Evolutionary conservation across 441 rosid species (phyloP).

Genomic region (Erysimum pusillum): DNA sequence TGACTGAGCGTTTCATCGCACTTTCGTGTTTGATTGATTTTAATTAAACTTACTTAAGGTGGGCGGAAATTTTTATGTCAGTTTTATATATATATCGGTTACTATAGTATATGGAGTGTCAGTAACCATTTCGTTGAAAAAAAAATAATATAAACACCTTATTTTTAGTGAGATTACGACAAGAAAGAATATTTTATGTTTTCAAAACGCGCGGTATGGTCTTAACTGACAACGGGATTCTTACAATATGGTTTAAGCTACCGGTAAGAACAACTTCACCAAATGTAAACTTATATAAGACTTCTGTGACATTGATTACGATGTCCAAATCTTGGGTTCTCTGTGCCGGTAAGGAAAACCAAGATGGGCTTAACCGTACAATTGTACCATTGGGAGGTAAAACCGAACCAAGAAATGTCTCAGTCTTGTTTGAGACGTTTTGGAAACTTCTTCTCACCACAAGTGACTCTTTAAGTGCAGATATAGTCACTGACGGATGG

Average conservation of each 20-base stretch:
- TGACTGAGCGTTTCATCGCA: too few species aligned
- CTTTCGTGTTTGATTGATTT: too few species aligned
- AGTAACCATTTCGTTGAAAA: too few species aligned
- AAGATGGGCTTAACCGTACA: constrained; percentile 64
- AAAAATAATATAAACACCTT: neutral
- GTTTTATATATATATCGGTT: too few species aligned
- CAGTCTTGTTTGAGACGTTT: constrained; percentile 63
- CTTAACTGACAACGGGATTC: constrained; percentile 71
- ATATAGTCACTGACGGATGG: constrained; percentile 80
- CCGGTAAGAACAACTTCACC: constrained; percentile 83
- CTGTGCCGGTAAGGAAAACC: constrained; percentile 68
- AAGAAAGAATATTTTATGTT: neutral
- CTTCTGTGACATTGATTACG: constrained; percentile 56
- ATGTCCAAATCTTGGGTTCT: constrained; percentile 63
- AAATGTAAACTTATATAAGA: constrained; percentile 59
- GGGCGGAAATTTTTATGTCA: too few species aligned
- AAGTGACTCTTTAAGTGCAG: constrained; percentile 56
- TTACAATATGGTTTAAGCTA: constrained; percentile 69
- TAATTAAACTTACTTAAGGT: too few species aligned
- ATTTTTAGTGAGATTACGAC: neutral
- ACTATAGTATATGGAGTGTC: too few species aligned
- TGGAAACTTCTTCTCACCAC: constrained; percentile 63
- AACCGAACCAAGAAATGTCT: constrained; percentile 63
- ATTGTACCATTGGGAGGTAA: constrained; percentile 73
- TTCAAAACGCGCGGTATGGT: constrained; percentile 50